phyloP scores from a whole-genome alignment of 495 filamentous ascomycete genomes.

The Aspergillus egyptiacus region DNA sequence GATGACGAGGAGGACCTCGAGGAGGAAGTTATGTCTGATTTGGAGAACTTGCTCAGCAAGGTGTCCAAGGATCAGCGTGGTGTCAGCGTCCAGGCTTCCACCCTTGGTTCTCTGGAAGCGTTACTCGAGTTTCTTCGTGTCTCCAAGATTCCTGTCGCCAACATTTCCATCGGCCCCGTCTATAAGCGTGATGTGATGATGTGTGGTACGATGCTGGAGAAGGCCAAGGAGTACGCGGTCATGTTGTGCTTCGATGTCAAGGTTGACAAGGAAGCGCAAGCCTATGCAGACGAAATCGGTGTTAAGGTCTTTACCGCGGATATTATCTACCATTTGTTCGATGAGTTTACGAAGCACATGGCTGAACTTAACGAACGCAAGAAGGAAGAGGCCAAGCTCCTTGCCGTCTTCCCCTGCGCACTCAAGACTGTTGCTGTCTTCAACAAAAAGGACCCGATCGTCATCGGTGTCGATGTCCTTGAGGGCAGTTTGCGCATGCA shows the following conservation, averaged over 20 bases:
- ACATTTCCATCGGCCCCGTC: slow-evolving; percentile 96
- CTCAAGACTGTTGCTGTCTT: slow-evolving; percentile 86
- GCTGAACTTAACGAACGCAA: slow-evolving; percentile 74
- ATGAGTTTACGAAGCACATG: slow-evolving; percentile 93
- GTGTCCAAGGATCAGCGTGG: slow-evolving; percentile 87
- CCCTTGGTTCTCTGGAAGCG: slow-evolving; percentile 93
- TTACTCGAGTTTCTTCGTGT: slow-evolving; percentile 90
- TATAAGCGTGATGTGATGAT: slow-evolving; percentile 99
- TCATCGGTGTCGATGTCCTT: slow-evolving; percentile 89
- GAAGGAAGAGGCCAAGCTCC: slow-evolving; percentile 92
- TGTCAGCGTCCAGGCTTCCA: slow-evolving; percentile 96
- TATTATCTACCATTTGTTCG: slow-evolving; percentile 99
- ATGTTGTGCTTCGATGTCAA: slow-evolving; percentile 99
- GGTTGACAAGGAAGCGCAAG: slow-evolving; percentile 91
- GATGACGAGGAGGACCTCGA: slow-evolving; percentile 96
- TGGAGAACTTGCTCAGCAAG: slow-evolving; percentile 82
- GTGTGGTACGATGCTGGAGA: slow-evolving; percentile 94
- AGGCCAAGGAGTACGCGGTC: slow-evolving; percentile 88
- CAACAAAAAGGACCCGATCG: slow-evolving; percentile 96
- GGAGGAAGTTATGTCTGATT: slow-evolving; percentile 93
- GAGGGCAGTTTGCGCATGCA: slow-evolving; percentile 81
- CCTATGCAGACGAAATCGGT: slow-evolving; percentile 87
- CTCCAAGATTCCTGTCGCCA: slow-evolving; percentile 94
- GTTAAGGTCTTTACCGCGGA: slow-evolving; percentile 99
- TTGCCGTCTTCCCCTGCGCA: slow-evolving; percentile 95